Evolutionary conservation across 306 rosid species (phyloP).

Genomic region (Acacia acuminata): DNA sequence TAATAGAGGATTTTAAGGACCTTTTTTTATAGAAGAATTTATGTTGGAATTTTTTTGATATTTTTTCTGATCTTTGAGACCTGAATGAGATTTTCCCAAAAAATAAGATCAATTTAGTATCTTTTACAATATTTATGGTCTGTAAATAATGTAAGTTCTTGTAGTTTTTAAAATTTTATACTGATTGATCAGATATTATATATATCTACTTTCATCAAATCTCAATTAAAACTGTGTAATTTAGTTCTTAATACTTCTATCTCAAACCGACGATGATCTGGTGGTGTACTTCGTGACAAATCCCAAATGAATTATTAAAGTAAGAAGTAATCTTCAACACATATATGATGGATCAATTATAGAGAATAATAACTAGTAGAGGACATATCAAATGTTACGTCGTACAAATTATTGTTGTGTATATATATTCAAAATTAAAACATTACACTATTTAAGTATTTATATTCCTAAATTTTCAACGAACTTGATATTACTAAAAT

Average conservation of each 20-base stretch:
- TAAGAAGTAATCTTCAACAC: neutral
- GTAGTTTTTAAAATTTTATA: too few species aligned
- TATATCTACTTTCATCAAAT: too few species aligned
- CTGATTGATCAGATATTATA: too few species aligned
- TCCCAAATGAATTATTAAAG: neutral
- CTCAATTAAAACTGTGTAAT: too few species aligned
- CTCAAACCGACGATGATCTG: neutral
- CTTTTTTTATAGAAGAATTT: too few species aligned
- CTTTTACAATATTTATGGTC: too few species aligned
- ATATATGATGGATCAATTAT: neutral
- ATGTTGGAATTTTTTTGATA: fast-evolving
- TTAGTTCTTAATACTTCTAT: neutral
- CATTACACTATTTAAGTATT: neutral
- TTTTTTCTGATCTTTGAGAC: too few species aligned
- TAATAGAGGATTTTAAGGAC: too few species aligned
- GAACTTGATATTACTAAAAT: neutral
- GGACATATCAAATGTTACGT: neutral
- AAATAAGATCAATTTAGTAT: too few species aligned
- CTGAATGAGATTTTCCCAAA: too few species aligned
- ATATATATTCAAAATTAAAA: neutral
- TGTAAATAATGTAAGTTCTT: too few species aligned
- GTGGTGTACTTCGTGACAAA: neutral
- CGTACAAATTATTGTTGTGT: neutral
- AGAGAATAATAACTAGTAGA: neutral
- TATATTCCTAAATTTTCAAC: neutral